Evolutionary conservation across 495 filamentous ascomycete genomes (phyloP), one percentile per base, ranked within the genome.

Genomic region (Penicillium paxilli): DNA sequence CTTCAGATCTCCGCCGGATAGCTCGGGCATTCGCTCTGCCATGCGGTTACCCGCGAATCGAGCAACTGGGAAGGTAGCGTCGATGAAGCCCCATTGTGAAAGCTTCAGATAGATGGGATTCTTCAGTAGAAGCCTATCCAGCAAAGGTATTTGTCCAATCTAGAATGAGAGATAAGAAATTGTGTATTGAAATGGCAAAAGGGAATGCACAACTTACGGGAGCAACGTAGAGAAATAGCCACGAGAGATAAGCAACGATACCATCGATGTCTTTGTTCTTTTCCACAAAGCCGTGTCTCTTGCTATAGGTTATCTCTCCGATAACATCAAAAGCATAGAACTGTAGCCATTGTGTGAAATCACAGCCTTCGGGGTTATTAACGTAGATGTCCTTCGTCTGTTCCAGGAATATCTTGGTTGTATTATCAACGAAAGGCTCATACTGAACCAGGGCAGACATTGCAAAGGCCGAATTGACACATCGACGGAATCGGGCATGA

Each of bases 261-360:
- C 71, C 70, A 44, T 86, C 81, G 37, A 87, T 76, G 52, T 87
- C 86, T 22, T 76, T 51, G 4, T 78, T 82, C 7, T 80, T 71
- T 19, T 75, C 73, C 2, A 90, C 57, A 57, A 89, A 89, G 1
- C 86, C 86, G 54, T 86, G 84, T 5, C 72, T 77, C n/a, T 82
- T 70, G 45, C 78, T 80, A 55, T 85, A 90, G 0, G 84, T 85
- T 12, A 89, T 76, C 60, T 69, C 78, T 70, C 87, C 67, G 72
- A 89, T 70, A 25, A 91, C 86, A 60, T 94, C 90, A 58, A 90
- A 92, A 3, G 87, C 86, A 59, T 86, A 92, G 63, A 83, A 92
- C 59, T 91, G 87, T 11, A 91, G 68, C 90, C 90, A 93, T 38
- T 78, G 69, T 0, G 78, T 80, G 48, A 93, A 86, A 56, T 91